Evolutionary conservation across 768 basidiomycete species (phyloP).

Genomic region (Pilatotrama ljubarskyi): DNA sequence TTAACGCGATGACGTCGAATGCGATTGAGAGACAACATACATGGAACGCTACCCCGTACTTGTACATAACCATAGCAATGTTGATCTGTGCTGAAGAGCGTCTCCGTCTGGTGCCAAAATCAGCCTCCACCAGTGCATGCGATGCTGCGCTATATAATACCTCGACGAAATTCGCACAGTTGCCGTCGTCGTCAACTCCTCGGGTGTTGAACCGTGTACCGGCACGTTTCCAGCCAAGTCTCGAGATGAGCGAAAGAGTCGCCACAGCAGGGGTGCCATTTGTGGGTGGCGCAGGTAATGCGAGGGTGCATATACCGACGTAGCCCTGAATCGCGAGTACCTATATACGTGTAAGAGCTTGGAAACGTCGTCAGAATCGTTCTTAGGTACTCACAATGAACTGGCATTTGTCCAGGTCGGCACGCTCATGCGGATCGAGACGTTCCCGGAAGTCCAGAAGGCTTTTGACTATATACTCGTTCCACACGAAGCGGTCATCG

Average conservation of each 20-base stretch:
- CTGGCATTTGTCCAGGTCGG: slow-evolving; percentile 78
- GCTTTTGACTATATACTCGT: slow-evolving; percentile 85
- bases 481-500: slow-evolving; percentile 93
- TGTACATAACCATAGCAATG: slow-evolving; percentile 92
- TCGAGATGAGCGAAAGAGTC: slow-evolving; percentile 78
- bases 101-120: slow-evolving; percentile 69
- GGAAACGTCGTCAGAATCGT: not conserved
- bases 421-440: slow-evolving; percentile 65
- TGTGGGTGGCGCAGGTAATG: slow-evolving; percentile 72
- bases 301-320: slow-evolving; percentile 79
- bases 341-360: slow-evolving; percentile 36
- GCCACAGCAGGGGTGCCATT: slow-evolving; percentile 71
- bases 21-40: slow-evolving; percentile 52
- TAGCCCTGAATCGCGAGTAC: slow-evolving; percentile 93
- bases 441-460: slow-evolving; percentile 86
- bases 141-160: slow-evolving; percentile 35
- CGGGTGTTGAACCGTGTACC: slow-evolving; percentile 97
- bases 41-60: slow-evolving; percentile 92
- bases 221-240: slow-evolving; percentile 92
- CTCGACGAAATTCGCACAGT: slow-evolving; percentile 97
- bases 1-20: not conserved
- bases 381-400: slow-evolving; percentile 70
- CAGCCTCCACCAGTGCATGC: slow-evolving; percentile 6
- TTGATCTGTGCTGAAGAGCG: slow-evolving; percentile 82
- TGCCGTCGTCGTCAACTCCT: slow-evolving; percentile 93